Evolutionary conservation across 148 eudicot genomes (phyloP).

Genomic region (Mesembryanthemum crystallinum): DNA sequence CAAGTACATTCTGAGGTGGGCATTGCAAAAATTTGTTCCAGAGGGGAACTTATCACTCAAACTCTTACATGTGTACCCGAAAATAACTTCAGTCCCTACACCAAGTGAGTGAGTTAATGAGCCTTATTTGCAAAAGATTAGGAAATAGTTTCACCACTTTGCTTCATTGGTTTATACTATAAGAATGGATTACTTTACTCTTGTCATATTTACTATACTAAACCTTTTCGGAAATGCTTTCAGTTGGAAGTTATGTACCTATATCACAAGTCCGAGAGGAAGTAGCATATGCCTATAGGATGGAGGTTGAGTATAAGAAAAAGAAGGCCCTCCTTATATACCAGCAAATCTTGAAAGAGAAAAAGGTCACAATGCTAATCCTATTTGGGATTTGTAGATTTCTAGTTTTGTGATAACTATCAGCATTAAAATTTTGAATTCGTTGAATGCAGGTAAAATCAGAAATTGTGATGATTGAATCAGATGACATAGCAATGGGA

Average conservation of each 20-base stretch:
- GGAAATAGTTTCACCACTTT: neutral
- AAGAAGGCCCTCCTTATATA: conserved; percentile 55
- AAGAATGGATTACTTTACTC: neutral
- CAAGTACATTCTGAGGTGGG: conserved; percentile 68
- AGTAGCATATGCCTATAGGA: conserved; percentile 45
- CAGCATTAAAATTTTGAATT: neutral
- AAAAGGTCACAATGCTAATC: conserved; percentile 36
- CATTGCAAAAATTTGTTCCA: conserved; percentile 57
- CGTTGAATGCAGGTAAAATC: conserved; percentile 48
- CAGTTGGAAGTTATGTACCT: conserved; percentile 72
- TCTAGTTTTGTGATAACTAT: neutral
- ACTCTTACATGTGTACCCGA: conserved; percentile 66
- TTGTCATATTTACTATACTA: conserved; percentile 11
- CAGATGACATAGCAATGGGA: conserved; percentile 59
- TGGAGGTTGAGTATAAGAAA: conserved; percentile 66
- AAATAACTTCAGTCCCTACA: conserved; percentile 62
- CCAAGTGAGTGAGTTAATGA: conserved; percentile 51
- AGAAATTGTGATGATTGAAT: conserved; percentile 66
- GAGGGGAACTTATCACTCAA: conserved; percentile 60
- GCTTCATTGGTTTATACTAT: neutral
- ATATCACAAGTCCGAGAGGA: conserved; percentile 69
- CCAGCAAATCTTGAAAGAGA: conserved; percentile 38
- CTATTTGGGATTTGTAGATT: neutral
- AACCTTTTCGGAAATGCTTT: conserved; percentile 3
- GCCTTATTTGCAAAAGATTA: neutral